phyloP scores from a whole-genome alignment of 1,139 yeast genomes.

The Hansenula lynferdii region DNA sequence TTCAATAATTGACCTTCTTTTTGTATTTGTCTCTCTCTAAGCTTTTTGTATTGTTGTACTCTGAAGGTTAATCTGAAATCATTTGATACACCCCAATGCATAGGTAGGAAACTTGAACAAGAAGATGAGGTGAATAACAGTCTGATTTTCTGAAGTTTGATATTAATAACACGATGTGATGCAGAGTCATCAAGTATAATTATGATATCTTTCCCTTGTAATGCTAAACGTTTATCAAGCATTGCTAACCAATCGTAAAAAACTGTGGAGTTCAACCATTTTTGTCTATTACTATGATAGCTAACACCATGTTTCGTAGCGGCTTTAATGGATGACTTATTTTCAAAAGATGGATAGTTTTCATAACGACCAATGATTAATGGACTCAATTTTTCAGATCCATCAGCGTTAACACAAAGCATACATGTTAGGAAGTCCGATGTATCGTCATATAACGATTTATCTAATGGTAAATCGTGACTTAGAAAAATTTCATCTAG shows the following conservation, averaged over 20 bases:
- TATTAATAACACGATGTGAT: conserved; percentile 55
- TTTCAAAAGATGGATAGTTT: conserved; percentile 42
- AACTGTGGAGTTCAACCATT: conserved; percentile 63
- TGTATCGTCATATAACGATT: conserved; percentile 46
- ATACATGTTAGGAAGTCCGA: conserved; percentile 49
- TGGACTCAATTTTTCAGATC: conserved; percentile 57
- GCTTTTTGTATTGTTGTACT: conserved; percentile 52
- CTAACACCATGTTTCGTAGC: conserved; percentile 47
- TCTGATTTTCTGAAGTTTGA: conserved; percentile 48
- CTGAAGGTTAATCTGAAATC: conserved; percentile 58
- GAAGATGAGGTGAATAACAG: conserved; percentile 34
- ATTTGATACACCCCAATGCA: conserved; percentile 60
- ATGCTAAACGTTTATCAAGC: conserved; percentile 49
- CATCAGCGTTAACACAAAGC: conserved; percentile 61
- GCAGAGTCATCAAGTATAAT: conserved; percentile 59
- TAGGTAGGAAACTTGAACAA: conserved; percentile 43
- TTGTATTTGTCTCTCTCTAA: conserved; percentile 30
- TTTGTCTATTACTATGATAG: conserved; percentile 56
- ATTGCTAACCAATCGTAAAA: conserved; percentile 59
- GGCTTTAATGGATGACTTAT: conserved; percentile 38
- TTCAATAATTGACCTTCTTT: conserved; percentile 10
- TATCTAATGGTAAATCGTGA: conserved; percentile 58
- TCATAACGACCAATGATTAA: conserved; percentile 58
- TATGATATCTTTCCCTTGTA: conserved; percentile 44
- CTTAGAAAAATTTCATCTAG: conserved; percentile 59